Evolutionary conservation across 345 rosid genomes (phyloP).

Genomic region (Populus pruinosa): DNA sequence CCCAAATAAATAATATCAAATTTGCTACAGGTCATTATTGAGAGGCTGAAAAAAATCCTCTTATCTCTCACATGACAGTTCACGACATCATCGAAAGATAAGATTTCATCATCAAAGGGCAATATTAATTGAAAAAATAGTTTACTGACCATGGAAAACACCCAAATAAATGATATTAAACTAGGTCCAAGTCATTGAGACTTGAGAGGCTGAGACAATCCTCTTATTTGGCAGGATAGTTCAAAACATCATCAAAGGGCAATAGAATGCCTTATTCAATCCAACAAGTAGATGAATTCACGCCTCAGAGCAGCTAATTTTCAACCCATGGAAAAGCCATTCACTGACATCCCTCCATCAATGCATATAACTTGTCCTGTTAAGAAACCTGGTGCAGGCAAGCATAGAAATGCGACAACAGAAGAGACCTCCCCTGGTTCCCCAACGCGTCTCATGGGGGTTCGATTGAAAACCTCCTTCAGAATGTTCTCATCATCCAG

Average conservation of each 20-base stretch:
- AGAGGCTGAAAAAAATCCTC: background rate
- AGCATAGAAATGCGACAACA: background rate
- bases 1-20: too few relatives aligned
- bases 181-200: too few relatives aligned
- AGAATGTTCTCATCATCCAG: background rate
- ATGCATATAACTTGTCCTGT: background rate
- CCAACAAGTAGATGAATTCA: background rate
- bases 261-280: background rate
- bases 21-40: too few relatives aligned
- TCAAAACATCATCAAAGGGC: background rate
- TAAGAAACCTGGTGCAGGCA: background rate
- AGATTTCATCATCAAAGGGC: too few relatives aligned
- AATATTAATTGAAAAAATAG: too few relatives aligned
- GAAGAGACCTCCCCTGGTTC: constrained; percentile 2
- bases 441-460: background rate
- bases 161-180: too few relatives aligned
- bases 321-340: background rate
- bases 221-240: background rate
- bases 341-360: background rate
- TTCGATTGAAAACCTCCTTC: background rate
- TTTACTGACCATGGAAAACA: too few relatives aligned
- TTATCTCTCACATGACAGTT: too few relatives aligned
- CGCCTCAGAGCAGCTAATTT: background rate
- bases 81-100: background rate
- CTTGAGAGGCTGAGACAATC: too few relatives aligned